Evolutionary conservation across 139 green algal genomes (phyloP).

Genomic region (Chloropicon primus): DNA sequence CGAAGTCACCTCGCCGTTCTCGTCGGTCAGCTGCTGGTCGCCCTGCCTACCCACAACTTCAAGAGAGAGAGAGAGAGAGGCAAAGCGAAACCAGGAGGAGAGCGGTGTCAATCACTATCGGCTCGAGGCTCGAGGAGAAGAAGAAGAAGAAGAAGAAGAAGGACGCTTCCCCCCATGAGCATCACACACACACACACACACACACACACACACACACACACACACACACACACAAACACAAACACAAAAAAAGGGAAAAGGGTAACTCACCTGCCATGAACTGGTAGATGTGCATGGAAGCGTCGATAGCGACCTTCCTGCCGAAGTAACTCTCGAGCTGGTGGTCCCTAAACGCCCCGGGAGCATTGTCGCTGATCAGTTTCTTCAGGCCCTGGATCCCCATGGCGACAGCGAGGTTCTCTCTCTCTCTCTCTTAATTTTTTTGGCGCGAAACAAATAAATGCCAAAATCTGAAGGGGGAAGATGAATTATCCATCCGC

Average conservation of each 20-base stretch:
- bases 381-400: constrained; percentile 84
- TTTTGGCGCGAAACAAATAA: no score
- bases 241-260: neutral
- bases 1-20: constrained; percentile 81
- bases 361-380: constrained; percentile 77
- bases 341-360: constrained; percentile 55
- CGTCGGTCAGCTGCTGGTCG: constrained; percentile 76
- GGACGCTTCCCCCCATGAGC: no score
- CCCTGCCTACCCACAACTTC: constrained; percentile 58
- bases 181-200: no score
- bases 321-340: constrained; percentile 97
- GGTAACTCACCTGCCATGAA: constrained; percentile 60
- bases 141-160: no score
- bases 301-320: constrained; percentile 90
- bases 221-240: neutral
- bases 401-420: constrained; percentile 20
- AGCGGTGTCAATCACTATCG: no score
- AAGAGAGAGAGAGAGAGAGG: constrained; percentile 4
- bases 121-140: no score
- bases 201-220: no score
- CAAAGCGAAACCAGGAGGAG: neutral
- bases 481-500: no score
- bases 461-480: no score
- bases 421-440: neutral
- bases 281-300: constrained; percentile 98